phyloP scores from a whole-genome alignment of 768 basidiomycete genomes.

The Phlegmacium glaucopus region DNA sequence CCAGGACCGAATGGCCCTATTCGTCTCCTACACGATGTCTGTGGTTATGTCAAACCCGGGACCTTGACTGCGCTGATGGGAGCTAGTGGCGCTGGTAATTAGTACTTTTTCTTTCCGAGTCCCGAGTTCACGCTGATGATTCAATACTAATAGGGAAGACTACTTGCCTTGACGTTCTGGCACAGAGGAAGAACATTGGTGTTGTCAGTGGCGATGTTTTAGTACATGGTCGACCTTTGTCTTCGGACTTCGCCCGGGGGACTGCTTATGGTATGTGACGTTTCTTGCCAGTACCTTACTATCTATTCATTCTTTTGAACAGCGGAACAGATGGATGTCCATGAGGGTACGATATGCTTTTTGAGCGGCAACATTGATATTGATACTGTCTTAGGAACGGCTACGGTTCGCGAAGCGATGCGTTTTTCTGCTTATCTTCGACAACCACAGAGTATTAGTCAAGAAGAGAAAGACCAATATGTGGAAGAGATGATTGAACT shows the following conservation, averaged over 20 bases:
- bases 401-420: conserved; percentile 82
- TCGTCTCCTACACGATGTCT: conserved; percentile 70
- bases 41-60: conserved; percentile 81
- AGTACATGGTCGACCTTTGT: conserved; percentile 62
- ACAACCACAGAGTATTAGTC: conserved; percentile 63
- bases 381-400: conserved; percentile 38
- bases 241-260: conserved; percentile 52
- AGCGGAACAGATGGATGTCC: conserved; percentile 85
- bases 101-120: neutral
- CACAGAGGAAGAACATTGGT: conserved; percentile 70
- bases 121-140: neutral
- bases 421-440: conserved; percentile 84
- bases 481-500: conserved; percentile 83
- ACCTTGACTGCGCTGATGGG: conserved; percentile 91
- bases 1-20: conserved; percentile 59
- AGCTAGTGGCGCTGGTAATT: conserved; percentile 68
- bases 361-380: neutral
- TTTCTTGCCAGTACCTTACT: conserved; percentile 11
- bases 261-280: conserved; percentile 68
- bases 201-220: conserved; percentile 61
- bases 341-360: conserved; percentile 43
- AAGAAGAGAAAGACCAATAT: conserved; percentile 74
- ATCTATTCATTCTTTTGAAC: conserved; percentile 14
- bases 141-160: conserved; percentile 64
- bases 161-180: conserved; percentile 72